Percentiles rank a stretch among this genome's conserved stretches.
Conservation (phyloP, 371 early-diverging fungal species). For the Globomyces sp. region DNA sequence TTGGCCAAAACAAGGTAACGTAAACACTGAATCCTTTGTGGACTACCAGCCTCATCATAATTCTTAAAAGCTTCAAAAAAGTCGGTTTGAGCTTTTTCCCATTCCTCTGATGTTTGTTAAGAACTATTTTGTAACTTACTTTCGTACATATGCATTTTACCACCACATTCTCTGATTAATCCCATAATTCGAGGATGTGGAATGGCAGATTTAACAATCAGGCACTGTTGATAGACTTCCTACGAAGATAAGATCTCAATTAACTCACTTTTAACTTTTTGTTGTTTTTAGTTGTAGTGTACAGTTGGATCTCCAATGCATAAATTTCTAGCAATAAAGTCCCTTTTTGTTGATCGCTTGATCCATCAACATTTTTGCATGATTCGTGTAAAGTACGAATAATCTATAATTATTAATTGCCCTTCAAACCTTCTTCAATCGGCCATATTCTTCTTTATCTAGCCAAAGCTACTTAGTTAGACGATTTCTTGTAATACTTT, state of each 20-base stretch:
- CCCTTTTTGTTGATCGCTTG: conserved; percentile 84
- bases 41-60: conserved; percentile 95
- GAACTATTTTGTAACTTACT: conserved; percentile 44
- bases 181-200: conserved; percentile 95
- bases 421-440: conserved; percentile 50
- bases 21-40: conserved; percentile 86
- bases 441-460: conserved; percentile 75
- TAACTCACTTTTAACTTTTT: conserved; percentile 69
- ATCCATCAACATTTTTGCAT: conserved; percentile 80
- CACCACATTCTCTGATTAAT: conserved; percentile 93
- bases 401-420: conserved; percentile 54
- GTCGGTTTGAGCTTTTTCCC: conserved; percentile 88
- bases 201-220: conserved; percentile 87
- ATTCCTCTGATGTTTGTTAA: conserved; percentile 59
- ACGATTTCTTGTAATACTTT: conserved; percentile 35
- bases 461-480: conserved; percentile 59
- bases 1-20: conserved; percentile 92
- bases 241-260: conserved; percentile 28
- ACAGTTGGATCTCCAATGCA: conserved; percentile 92
- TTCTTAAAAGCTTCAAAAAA: conserved; percentile 97
- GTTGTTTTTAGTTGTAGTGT: conserved; percentile 81
- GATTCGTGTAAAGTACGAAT: conserved; percentile 68
- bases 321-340: conserved; percentile 88
- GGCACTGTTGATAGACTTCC: conserved; percentile 80
- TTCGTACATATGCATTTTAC: conserved; percentile 96